A percentile compares a stretch with the other conserved stretches of the same genome.
Conservation (phyloP, 139 green algal genomes). For the Closterium sp. region DNA sequence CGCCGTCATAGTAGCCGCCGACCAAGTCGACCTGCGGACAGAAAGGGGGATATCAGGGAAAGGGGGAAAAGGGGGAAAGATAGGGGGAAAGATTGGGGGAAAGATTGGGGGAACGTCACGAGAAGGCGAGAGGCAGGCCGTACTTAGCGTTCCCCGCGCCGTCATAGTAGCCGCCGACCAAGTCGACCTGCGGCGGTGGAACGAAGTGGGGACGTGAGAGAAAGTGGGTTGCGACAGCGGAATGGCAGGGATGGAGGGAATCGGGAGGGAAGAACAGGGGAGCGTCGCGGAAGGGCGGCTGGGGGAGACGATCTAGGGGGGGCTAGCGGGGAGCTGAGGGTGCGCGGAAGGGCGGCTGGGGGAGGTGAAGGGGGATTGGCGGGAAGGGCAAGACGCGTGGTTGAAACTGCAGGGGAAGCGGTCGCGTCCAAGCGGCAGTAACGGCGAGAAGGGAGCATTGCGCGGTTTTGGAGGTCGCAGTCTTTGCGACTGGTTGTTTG, state of each 20-base stretch:
- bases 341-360: not conserved
- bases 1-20: constrained; percentile 62
- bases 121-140: constrained; percentile 58
- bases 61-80: no score
- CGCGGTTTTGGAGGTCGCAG: no score
- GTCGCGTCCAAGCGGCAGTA: no score
- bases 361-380: not conserved
- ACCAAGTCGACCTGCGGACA: constrained; percentile 50
- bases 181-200: constrained; percentile 38
- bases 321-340: no score
- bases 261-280: not conserved
- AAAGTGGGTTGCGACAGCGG: no score
- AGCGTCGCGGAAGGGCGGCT: not conserved
- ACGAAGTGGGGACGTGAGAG: not conserved
- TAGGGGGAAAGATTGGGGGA: no score
- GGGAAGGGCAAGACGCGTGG: no score
- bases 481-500: no score
- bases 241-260: not conserved
- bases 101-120: not conserved
- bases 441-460: no score
- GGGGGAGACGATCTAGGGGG: not conserved
- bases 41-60: not conserved
- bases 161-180: constrained; percentile 62
- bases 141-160: constrained; percentile 67
- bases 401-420: no score